Base-by-base conservation (phyloP, 2,329 filamentous ascomycete species). In the Lachnellula arida region DNA sequence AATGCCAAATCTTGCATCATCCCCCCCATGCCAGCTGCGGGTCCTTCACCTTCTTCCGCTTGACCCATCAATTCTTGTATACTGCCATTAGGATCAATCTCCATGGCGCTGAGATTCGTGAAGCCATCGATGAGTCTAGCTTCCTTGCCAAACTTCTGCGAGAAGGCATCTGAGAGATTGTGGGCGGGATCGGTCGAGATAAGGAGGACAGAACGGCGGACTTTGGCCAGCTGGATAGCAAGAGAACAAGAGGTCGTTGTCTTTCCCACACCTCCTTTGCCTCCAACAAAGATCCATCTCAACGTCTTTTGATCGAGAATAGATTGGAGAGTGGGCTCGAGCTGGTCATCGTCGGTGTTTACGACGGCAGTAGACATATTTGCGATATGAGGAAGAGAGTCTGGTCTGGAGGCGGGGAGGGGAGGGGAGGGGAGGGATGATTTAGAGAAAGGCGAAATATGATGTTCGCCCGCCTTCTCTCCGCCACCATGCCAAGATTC, bases 1-100 rank as follows among this genome's bases (percentile, higher is more conserved):
- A 97, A 97, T 0, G 94, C 94, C 63, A 99, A 79, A 74, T 99
- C 94, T 75, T 99, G 94, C 88, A 97, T 96, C 92, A 97, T 97
- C 65, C 88, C 88, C 25, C 93, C 92, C 76, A 97, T 85, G 15
- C 81, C 82, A 46, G 86, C 87, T 50, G 81, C 82, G 77, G 89
- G 85, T 42, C 85, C 85, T 63, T 91, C 88, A 2, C 78, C 81
- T 49, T 89, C 89, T 17, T 90, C 91, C 44, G 82, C 86, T 70
- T 85, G 81, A 2, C 87, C 87, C 61, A 99, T 78, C 55, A 99
- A 77, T 72, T 99, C 94, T 75, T 97, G 94, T 73, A 99, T 96
- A 70, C 91, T 96, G 48, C 93, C 94, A 71, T 96, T 97, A 52
- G 94, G 94, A 70, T 99, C 94, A 67, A 99, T 97, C 76, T 99